Base-by-base conservation (phyloP, 148 eudicot species). In the Fallopia convolvulus region DNA sequence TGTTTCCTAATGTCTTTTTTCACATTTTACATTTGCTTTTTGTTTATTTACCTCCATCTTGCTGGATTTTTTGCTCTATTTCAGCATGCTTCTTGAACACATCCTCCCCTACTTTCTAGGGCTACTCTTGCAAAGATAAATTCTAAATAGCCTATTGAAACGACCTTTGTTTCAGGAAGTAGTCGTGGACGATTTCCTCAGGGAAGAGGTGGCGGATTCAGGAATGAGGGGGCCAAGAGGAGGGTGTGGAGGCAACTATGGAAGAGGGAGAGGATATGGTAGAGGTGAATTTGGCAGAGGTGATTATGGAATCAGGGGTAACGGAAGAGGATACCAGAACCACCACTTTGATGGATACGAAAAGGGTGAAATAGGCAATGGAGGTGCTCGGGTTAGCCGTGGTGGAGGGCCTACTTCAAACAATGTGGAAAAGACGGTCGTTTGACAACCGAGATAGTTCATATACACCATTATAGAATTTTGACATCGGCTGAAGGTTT, bases 121-220 rank as follows among this genome's bases (percentile, higher is more conserved):
- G 74, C n/a, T 11, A 36, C 15, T 70, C n/a, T 36, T 70, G 42
- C 23, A 36, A 36, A 33, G 47, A 41, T 40, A 26, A 32, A 13
- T 50, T 18, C 6, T 50, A 42, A 5, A 42, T 40, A 49, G 17
- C 7, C 2, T 12, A 47, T 47, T 47, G 50, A 47, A 47, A 6
- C 13, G 1, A n/a, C 8, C 17, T 56, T 13, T n/a, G 65, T 23
- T 81, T 82, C 85, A 89, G 92, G 81, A 53, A 83, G 75, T 74
- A 83, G 36, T 44, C 86, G 93, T 46, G 95, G 96, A 61, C 84
- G 98, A 52, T 88, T 81, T 66, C 81, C 82, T 20, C 58, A 80
- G 52, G 90, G 88, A 73, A 89, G 94, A 81, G 90, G 91, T 13
- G 80, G 84, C 55, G 91, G 91, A 48, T 92, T 86, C 85, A 87